Evolutionary conservation across 345 rosid genomes (phyloP).

Genomic region (Arabis alpina): DNA sequence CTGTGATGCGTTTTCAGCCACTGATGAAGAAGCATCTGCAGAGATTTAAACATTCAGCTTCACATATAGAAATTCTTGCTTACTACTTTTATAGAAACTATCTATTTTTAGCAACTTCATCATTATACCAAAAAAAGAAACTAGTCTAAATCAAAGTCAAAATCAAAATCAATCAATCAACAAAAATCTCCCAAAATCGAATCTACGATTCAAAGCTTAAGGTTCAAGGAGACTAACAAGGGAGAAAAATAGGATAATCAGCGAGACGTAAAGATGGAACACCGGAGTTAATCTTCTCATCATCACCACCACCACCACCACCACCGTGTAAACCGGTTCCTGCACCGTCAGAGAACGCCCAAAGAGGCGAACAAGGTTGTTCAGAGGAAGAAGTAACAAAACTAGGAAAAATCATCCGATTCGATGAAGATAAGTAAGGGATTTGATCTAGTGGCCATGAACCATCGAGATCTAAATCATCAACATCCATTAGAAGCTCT

Average conservation of each 20-base stretch:
- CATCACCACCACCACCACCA: conserved; percentile 12
- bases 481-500: conserved; percentile 57
- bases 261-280: conserved; percentile 46
- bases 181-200: background rate
- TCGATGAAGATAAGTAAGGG: conserved; percentile 48
- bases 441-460: conserved; percentile 84
- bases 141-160: conserved; percentile 35
- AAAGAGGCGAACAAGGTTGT: conserved; percentile 84
- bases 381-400: conserved; percentile 53
- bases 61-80: background rate
- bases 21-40: conserved; percentile 58
- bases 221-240: conserved; percentile 55
- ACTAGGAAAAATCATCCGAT: conserved; percentile 61
- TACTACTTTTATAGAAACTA: background rate
- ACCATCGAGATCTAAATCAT: conserved; percentile 70
- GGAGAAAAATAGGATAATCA: conserved; percentile 54
- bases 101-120: conserved; percentile 29
- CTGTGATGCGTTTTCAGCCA: conserved; percentile 47
- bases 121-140: background rate
- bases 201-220: background rate
- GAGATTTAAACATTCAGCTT: conserved; percentile 13
- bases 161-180: conserved; percentile 35
- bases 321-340: background rate
- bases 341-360: conserved; percentile 75
- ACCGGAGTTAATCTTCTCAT: conserved; percentile 44